A percentile compares a stretch with the other conserved stretches of the same genome.
These are phyloP conservation scores for Cardamine occulta DNA, from an alignment of 345 rosid genomes.

Conservation along the genomic window DNA sequence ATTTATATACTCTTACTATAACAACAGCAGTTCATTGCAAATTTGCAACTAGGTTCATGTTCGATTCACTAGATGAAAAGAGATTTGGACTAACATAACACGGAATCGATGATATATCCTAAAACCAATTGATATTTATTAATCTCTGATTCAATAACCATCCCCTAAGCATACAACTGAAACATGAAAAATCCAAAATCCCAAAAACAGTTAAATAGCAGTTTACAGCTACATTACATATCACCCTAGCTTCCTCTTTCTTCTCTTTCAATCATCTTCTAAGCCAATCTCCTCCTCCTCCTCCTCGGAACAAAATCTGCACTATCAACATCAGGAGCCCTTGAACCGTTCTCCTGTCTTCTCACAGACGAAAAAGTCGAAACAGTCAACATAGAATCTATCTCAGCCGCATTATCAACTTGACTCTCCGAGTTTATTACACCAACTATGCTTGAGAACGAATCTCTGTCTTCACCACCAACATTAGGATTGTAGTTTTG, in stretches of 20 bases:
- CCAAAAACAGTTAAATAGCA: neutral
- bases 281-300: constrained; percentile 54
- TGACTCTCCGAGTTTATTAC: constrained; percentile 78
- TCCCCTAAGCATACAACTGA: neutral
- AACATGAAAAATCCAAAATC: neutral
- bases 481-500: constrained; percentile 44
- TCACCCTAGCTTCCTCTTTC: constrained; percentile 8
- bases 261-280: constrained; percentile 21
- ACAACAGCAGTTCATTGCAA: too few relatives aligned
- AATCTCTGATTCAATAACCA: neutral
- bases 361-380: constrained; percentile 72
- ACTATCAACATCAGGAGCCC: constrained; percentile 68
- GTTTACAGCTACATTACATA: neutral
- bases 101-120: neutral
- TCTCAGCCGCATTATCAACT: constrained; percentile 80
- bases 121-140: neutral
- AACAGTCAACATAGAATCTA: constrained; percentile 70
- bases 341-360: constrained; percentile 57
- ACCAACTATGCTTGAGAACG: constrained; percentile 75
- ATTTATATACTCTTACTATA: fast-evolving
- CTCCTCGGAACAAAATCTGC: constrained; percentile 76
- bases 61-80: neutral
- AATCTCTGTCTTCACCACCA: constrained; percentile 75
- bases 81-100: neutral
- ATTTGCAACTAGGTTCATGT: neutral